A percentile compares a stretch with the other conserved stretches of the same genome.
These are phyloP conservation scores for Vitis riparia DNA, from an alignment of 164 flowering plant genomes.

Conservation along the genomic window DNA sequence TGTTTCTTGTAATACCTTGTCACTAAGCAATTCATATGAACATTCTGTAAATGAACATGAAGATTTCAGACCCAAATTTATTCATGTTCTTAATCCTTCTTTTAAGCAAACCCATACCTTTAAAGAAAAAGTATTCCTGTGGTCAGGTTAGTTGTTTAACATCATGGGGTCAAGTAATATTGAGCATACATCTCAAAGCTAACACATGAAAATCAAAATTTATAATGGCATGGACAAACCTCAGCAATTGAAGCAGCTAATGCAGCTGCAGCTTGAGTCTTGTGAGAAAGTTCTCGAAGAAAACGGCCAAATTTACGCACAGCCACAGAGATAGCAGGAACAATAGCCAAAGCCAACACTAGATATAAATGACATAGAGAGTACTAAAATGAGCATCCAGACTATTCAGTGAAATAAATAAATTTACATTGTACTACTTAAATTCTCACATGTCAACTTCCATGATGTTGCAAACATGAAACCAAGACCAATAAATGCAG, in stretches of 20 bases:
- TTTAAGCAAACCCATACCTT: too few species aligned
- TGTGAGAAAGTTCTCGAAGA: constrained; percentile 93
- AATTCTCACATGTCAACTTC: constrained; percentile 81
- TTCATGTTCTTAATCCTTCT: too few species aligned
- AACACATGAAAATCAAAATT: too few species aligned
- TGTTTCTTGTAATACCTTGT: too few species aligned
- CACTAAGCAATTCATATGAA: too few species aligned
- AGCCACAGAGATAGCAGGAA: constrained; percentile 67
- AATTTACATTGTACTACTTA: not conserved
- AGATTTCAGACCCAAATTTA: too few species aligned
- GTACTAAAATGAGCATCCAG: not conserved
- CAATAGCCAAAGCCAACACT: constrained; percentile 89
- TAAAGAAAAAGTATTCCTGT: too few species aligned
- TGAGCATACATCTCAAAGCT: too few species aligned
- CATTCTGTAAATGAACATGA: too few species aligned
- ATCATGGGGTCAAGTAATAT: too few species aligned
- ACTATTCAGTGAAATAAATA: not conserved
- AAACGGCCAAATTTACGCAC: constrained; percentile 79
- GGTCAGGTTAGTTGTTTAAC: too few species aligned
- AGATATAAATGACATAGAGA: constrained; percentile 4
- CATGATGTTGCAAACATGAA: constrained; percentile 96
- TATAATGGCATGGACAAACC: constrained; percentile 38
- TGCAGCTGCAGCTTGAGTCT: constrained; percentile 99
- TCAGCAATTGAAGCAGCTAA: constrained; percentile 94
- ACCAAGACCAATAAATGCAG: constrained; percentile 78